Percentiles rank a stretch among this genome's conserved stretches.
These are phyloP conservation scores for Ascochyta lentis DNA, from an alignment of 2,329 filamentous ascomycete genomes.

Conservation along the genomic window DNA sequence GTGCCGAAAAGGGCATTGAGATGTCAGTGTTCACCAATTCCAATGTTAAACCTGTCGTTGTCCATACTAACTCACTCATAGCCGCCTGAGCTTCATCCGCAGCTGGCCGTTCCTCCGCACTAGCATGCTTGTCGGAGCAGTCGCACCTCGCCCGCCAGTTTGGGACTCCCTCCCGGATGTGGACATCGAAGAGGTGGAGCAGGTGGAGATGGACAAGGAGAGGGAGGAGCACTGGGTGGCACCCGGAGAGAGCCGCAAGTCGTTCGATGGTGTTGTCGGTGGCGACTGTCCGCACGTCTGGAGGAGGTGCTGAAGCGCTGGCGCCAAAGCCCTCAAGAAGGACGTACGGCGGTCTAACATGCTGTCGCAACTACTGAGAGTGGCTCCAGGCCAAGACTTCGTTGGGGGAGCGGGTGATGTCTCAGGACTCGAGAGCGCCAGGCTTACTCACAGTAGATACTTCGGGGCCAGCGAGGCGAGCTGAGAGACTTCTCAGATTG, in stretches of 20 bases:
- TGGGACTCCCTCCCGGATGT: background rate
- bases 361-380: background rate
- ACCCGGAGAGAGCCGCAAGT: background rate
- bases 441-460: background rate
- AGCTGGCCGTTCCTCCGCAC: background rate
- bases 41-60: background rate
- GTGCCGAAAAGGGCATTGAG: background rate
- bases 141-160: background rate
- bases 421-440: background rate
- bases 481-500: background rate
- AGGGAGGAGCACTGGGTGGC: too few species aligned
- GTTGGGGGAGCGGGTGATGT: background rate
- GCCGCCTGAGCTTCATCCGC: background rate
- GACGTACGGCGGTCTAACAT: background rate
- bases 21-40: background rate
- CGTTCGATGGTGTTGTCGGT: background rate
- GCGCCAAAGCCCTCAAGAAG: background rate
- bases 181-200: background rate
- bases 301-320: background rate
- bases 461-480: background rate
- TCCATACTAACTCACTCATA: background rate
- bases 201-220: background rate
- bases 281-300: background rate
- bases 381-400: background rate
- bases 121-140: background rate